Evolutionary conservation across 345 rosid genomes (phyloP), one percentile per base, ranked within the genome.

Genomic region (Mercurialis annua): DNA sequence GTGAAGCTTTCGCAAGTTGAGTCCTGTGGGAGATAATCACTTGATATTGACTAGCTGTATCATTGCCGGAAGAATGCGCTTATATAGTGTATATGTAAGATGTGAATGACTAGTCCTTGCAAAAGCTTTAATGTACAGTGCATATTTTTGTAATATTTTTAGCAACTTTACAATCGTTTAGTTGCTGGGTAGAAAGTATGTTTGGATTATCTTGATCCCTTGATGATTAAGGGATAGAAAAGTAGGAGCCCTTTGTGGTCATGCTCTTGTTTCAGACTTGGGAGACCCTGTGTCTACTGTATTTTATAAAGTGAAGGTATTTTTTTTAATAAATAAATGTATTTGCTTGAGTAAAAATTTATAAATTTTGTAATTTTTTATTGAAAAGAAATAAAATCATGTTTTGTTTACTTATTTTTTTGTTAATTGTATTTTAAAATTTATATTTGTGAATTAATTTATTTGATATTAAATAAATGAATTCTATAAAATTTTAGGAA

Each of bases 71-170:
- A 10, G 64, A 30, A 50, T 55, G 2, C 15, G 29, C 12, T 0
- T 49, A 36, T 38, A 46, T 30, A 16, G 17, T 27, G 24, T 50
- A 27, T 52, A 0, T 75, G 78, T 70, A 71, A 56, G n/a, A 71
- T 50, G 61, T 31, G 69, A 51, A 58, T 43, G 64, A 34, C 20
- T 29, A 42, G 36, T 61, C 58, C 63, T 34, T 34, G 33, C 16
- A 64, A 57, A 47, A 63, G 46, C 54, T n/a, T 23, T 24, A 23
- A 14, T 67, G 40, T 61, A 23, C 24, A 55, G 23, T 20, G n/a
- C 6, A 4, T 38, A n/a, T 34, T 40, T 6, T 64, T 16, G 31
- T 20, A 1, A 12, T 64, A 21, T 2, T 62, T 24, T 63, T 31
- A 50, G 26, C 59, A 57, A n/a, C 1, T 1, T 57, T 14, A 11